Evolutionary conservation across 345 rosid species (phyloP).

Genomic region (Anacardium occidentale): DNA sequence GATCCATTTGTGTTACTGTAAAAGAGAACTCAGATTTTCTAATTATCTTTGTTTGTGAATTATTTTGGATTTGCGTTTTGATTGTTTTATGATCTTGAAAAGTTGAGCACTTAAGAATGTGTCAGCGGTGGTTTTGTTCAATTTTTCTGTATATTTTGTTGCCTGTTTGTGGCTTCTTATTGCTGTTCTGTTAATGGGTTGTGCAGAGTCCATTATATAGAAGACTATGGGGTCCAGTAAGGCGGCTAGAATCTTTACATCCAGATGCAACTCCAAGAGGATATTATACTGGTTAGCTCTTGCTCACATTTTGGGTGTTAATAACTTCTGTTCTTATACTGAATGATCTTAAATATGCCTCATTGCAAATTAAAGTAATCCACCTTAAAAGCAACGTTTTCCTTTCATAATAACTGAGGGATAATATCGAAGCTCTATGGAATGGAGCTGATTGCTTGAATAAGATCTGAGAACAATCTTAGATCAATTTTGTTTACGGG

Average conservation of each 20-base stretch:
- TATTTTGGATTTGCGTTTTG: constrained; percentile 18
- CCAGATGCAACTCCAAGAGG: constrained; percentile 90
- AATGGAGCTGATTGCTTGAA: not conserved
- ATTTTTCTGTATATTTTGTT: not conserved
- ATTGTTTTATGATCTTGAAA: constrained; percentile 13
- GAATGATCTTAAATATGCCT: not conserved
- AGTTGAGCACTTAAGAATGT: not conserved
- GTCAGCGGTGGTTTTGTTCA: not conserved
- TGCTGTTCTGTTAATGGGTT: constrained; percentile 19
- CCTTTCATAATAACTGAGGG: not conserved
- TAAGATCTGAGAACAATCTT: not conserved
- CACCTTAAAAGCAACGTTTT: not conserved
- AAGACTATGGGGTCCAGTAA: constrained; percentile 86
- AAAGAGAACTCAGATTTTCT: not conserved
- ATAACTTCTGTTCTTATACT: not conserved
- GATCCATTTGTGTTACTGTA: constrained; percentile 24
- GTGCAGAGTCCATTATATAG: constrained; percentile 66
- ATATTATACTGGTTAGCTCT: constrained; percentile 60
- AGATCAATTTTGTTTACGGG: not conserved
- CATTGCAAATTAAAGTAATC: not conserved
- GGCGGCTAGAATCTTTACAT: constrained; percentile 65
- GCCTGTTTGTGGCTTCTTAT: constrained; percentile 10
- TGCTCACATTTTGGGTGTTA: not conserved
- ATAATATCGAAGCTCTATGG: not conserved
- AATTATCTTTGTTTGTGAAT: constrained; percentile 19